Evolutionary conservation across 2,329 filamentous ascomycete genomes (phyloP).

Genomic region (Pseudodiploospora longispora): DNA sequence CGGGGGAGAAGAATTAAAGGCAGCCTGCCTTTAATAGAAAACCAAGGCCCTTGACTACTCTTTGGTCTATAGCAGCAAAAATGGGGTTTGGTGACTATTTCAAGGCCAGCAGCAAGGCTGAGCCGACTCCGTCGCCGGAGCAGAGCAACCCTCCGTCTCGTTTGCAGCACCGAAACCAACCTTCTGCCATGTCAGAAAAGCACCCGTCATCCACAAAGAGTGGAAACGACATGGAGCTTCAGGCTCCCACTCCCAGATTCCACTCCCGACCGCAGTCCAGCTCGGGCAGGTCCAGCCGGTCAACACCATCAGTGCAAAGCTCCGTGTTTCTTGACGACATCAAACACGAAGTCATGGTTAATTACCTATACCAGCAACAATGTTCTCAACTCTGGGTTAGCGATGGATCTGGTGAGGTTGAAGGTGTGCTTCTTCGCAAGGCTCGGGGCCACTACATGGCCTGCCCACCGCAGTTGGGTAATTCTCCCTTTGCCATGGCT

Average conservation of each 20-base stretch:
- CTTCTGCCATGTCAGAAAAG: slow-evolving; percentile 29
- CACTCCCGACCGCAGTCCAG: slow-evolving; percentile 27
- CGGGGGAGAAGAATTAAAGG: not conserved
- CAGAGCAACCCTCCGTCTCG: slow-evolving; percentile 11
- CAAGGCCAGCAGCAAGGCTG: slow-evolving; percentile 34
- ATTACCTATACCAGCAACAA: slow-evolving; percentile 74
- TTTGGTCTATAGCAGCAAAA: slow-evolving; percentile 9
- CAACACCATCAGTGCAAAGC: slow-evolving; percentile 33
- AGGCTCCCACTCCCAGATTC: slow-evolving; percentile 35
- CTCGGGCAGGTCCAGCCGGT: slow-evolving; percentile 36
- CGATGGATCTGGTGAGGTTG: slow-evolving; percentile 57
- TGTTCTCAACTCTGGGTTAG: slow-evolving; percentile 67
- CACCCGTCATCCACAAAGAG: slow-evolving; percentile 16
- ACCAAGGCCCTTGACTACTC: not conserved
- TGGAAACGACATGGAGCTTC: slow-evolving; percentile 39
- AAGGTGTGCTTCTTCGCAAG: slow-evolving; percentile 67
- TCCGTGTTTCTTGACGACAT: slow-evolving; percentile 60
- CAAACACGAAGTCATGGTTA: slow-evolving; percentile 77
- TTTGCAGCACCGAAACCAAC: slow-evolving; percentile 15
- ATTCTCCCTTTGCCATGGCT: slow-evolving; percentile 55
- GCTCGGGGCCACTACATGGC: slow-evolving; percentile 61
- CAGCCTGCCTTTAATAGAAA: not conserved
- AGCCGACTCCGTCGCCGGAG: slow-evolving; percentile 9
- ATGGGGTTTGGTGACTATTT: slow-evolving; percentile 60
- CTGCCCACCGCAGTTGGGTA: slow-evolving; percentile 57